phyloP scores from a whole-genome alignment of 768 basidiomycete genomes.

The Hypholoma sublateritium region DNA sequence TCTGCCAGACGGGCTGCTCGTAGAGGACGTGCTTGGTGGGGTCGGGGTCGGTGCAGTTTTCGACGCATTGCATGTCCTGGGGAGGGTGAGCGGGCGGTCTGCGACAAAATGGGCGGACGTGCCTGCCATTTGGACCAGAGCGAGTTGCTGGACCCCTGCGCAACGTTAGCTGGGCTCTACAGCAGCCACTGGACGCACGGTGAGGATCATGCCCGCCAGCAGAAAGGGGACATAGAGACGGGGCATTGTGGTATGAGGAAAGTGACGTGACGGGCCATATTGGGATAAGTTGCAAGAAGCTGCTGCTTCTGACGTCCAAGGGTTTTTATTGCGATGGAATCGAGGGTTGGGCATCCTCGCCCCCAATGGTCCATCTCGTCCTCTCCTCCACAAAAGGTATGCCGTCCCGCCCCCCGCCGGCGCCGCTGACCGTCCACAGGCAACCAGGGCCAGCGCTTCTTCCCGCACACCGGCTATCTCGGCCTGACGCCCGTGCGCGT shows the following conservation, averaged over 20 bases:
- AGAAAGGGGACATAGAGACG: slow-evolving; percentile 74
- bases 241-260: slow-evolving; percentile 50
- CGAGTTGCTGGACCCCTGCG: slow-evolving; percentile 76
- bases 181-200: slow-evolving; percentile 42
- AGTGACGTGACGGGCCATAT: slow-evolving; percentile 17
- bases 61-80: slow-evolving; percentile 98
- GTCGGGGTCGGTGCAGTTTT: slow-evolving; percentile 77
- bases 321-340: slow-evolving; percentile 43
- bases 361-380: slow-evolving; percentile 67
- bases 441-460: slow-evolving; percentile 68
- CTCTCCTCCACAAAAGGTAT: slow-evolving; percentile 63
- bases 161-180: not conserved
- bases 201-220: slow-evolving; percentile 91
- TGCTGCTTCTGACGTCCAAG: slow-evolving; percentile 29
- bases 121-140: slow-evolving; percentile 86
- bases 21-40: slow-evolving; percentile 67
- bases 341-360: slow-evolving; percentile 26
- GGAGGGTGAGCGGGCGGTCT: slow-evolving; percentile 1
- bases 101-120: slow-evolving; percentile 17
- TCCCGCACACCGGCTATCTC: slow-evolving; percentile 76
- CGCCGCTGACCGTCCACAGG: slow-evolving; percentile 34
- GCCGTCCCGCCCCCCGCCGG: not conserved
- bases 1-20: slow-evolving; percentile 96
- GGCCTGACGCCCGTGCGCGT: slow-evolving; percentile 79
- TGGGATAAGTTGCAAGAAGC: slow-evolving; percentile 24